Evolutionary conservation across 768 basidiomycete genomes (phyloP).

Genomic region (Hypholoma sublateritium): DNA sequence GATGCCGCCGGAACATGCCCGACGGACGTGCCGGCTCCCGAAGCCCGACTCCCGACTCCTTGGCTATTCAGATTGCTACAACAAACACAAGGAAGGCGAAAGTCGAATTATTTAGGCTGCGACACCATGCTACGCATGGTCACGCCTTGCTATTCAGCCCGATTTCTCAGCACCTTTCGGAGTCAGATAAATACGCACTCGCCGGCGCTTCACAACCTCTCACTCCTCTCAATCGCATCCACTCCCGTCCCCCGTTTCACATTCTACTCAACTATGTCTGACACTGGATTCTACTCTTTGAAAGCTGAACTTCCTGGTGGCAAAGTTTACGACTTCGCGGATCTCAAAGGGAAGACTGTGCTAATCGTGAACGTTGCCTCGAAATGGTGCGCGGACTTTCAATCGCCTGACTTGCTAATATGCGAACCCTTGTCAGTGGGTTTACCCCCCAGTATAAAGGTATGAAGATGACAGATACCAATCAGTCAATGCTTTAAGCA

Average conservation of each 20-base stretch:
- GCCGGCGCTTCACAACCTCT: background rate
- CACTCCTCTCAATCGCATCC: background rate
- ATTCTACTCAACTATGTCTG: slow-evolving; percentile 30
- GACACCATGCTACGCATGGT: slow-evolving; percentile 17
- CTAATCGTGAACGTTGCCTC: slow-evolving; percentile 80
- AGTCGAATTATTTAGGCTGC: slow-evolving; percentile 3
- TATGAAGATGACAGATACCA: slow-evolving; percentile 14
- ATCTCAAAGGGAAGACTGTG: slow-evolving; percentile 76
- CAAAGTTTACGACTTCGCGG: slow-evolving; percentile 58
- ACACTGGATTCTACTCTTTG: slow-evolving; percentile 60
- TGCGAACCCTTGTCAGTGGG: slow-evolving; percentile 45
- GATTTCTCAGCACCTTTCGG: slow-evolving; percentile 30
- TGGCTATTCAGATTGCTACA: background rate
- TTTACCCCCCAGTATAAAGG: slow-evolving; percentile 83
- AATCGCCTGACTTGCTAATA: background rate
- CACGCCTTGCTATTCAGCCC: slow-evolving; percentile 20
- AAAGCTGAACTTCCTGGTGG: slow-evolving; percentile 62
- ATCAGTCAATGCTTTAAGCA: background rate
- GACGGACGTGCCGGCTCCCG: no score
- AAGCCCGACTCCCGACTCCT: no score
- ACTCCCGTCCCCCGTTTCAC: background rate
- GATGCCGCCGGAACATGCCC: no score
- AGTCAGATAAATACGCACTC: slow-evolving; percentile 19
- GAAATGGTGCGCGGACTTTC: slow-evolving; percentile 49
- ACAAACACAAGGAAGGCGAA: background rate